These are phyloP conservation scores for Beauveria rudraprayagi DNA, from an alignment of 2,329 filamentous ascomycete genomes.

Conservation along the genomic window DNA sequence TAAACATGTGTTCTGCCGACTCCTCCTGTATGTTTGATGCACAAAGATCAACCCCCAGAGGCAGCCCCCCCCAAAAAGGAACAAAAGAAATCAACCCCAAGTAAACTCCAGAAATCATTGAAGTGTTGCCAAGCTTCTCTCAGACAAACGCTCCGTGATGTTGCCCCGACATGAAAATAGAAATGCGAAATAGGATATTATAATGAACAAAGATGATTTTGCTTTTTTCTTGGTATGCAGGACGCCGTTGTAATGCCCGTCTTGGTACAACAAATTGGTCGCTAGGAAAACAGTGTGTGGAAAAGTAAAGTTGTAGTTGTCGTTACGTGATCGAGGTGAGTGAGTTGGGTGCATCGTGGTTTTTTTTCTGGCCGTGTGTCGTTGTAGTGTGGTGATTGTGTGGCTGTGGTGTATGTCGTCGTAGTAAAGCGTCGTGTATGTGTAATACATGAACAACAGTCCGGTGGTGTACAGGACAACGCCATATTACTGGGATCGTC, in stretches of 20 bases:
- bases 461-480: neutral
- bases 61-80: neutral
- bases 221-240: conserved; percentile 12
- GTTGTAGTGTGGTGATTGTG: conserved; percentile 15
- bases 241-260: conserved; percentile 12
- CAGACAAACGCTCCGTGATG: neutral
- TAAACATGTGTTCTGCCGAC: neutral
- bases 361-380: conserved; percentile 10
- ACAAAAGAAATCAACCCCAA: neutral
- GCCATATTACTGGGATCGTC: conserved; percentile 43
- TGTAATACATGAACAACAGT: conserved; percentile 12
- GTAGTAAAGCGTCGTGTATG: conserved; percentile 17
- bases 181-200: conserved; percentile 10
- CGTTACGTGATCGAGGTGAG: neutral
- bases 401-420: conserved; percentile 13
- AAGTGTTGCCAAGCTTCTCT: conserved; percentile 1
- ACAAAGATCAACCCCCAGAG: neutral
- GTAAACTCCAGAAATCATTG: conserved; percentile 1
- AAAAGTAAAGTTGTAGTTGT: neutral
- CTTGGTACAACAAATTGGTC: conserved; percentile 14
- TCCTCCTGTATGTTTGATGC: conserved; percentile 1
- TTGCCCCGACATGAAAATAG: neutral
- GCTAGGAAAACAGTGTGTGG: conserved; percentile 15
- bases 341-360: neutral
- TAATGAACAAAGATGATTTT: conserved; percentile 8